Percentiles rank a stretch among this genome's conserved stretches.
Evolutionary conservation across 345 rosid species (phyloP).

Genomic region (Theobroma cacao): DNA sequence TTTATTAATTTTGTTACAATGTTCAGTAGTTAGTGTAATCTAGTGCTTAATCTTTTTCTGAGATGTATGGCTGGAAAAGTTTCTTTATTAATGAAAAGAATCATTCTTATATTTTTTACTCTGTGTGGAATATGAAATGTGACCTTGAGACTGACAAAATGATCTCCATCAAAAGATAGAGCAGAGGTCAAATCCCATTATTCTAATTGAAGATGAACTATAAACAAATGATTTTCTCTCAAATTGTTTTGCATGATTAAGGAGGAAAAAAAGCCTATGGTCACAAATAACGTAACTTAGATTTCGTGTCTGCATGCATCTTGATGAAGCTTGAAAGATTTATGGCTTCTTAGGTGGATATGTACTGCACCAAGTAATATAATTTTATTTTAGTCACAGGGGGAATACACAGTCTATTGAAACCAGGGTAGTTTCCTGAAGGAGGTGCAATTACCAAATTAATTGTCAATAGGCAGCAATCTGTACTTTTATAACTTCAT

Average conservation of each 20-base stretch:
- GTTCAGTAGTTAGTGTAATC: not conserved
- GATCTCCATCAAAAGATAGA: not conserved
- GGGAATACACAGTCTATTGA: not conserved
- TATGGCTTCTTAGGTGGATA: not conserved
- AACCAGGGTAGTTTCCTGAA: not conserved
- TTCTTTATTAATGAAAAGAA: not conserved
- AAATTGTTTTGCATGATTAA: not conserved
- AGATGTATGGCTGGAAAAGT: not conserved
- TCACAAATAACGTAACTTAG: not conserved
- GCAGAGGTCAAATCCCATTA: not conserved
- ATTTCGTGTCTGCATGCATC: not conserved
- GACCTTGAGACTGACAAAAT: not conserved
- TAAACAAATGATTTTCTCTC: conserved; percentile 3
- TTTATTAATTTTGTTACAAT: not conserved
- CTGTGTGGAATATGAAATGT: not conserved
- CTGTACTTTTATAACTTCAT: not conserved
- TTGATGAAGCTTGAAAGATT: not conserved
- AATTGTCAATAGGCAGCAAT: not conserved
- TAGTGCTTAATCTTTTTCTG: not conserved
- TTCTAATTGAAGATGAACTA: not conserved
- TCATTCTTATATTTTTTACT: not conserved
- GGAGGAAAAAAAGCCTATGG: not conserved
- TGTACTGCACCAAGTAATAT: not conserved
- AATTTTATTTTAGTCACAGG: not conserved
- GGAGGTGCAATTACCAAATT: conserved; percentile 4